Evolutionary conservation across 2,329 filamentous ascomycete genomes (phyloP).

Genomic region (Exutisphaerella laricina): DNA sequence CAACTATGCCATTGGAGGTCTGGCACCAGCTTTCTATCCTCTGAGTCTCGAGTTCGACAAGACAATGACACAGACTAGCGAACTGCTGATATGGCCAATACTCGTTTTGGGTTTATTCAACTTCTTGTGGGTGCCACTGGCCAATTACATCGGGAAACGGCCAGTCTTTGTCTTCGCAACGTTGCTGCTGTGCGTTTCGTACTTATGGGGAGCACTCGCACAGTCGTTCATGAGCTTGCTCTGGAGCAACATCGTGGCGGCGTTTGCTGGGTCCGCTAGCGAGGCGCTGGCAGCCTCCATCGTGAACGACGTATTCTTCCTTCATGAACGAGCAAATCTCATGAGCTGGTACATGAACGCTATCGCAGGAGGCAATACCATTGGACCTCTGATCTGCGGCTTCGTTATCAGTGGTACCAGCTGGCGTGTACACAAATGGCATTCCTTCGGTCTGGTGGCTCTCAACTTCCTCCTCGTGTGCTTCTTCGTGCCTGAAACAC

Average conservation of each 20-base stretch:
- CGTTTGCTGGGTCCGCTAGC: constrained; percentile 42
- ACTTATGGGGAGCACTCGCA: constrained; percentile 45
- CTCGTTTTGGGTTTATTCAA: constrained; percentile 48
- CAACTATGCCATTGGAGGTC: constrained; percentile 43
- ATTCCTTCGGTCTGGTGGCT: constrained; percentile 29
- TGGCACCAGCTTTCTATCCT: constrained; percentile 41
- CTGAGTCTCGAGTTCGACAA: constrained; percentile 44
- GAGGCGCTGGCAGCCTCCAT: constrained; percentile 42
- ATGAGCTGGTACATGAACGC: constrained; percentile 39
- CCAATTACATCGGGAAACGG: constrained; percentile 45
- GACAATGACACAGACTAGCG: constrained; percentile 41
- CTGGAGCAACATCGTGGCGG: constrained; percentile 43
- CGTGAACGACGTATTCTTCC: constrained; percentile 33
- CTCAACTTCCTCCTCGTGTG: constrained; percentile 36
- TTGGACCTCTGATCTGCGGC: constrained; percentile 39
- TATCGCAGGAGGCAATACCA: constrained; percentile 38
- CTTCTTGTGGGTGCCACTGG: constrained; percentile 48
- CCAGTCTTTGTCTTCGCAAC: constrained; percentile 44
- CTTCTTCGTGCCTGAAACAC: constrained; percentile 36
- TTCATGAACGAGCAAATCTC: constrained; percentile 34
- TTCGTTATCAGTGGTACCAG: constrained; percentile 37
- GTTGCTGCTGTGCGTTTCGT: constrained; percentile 41
- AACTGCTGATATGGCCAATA: constrained; percentile 39
- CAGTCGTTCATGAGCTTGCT: constrained; percentile 39
- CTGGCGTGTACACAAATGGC: constrained; percentile 41